Percentiles rank a stretch among this genome's conserved stretches.
phyloP scores from a whole-genome alignment of 1,284 basidiomycete genomes.

The Apiotrichum domesticum region DNA sequence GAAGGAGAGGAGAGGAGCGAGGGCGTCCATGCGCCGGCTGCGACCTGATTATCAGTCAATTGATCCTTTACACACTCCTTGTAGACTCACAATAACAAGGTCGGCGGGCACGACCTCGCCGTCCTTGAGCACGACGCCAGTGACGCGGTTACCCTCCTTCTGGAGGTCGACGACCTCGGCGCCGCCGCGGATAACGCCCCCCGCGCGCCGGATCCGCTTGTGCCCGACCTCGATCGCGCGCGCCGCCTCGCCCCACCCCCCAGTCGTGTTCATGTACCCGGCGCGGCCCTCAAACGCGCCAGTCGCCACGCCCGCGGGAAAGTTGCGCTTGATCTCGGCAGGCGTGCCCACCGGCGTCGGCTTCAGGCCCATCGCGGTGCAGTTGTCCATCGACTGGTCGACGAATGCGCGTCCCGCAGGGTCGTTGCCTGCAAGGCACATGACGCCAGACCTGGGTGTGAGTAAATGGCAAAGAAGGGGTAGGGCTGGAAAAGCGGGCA shows the following conservation, averaged over 20 bases:
- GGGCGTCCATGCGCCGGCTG: conserved; percentile 57
- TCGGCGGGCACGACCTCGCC: conserved; percentile 50
- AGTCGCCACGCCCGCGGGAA: conserved; percentile 17
- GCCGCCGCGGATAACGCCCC: conserved; percentile 57
- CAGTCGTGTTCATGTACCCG: conserved; percentile 64
- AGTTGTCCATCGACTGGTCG: conserved; percentile 33
- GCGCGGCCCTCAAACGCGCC: conserved; percentile 45
- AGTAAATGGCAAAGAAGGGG: not conserved
- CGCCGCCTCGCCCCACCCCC: conserved; percentile 79
- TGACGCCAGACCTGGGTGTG: conserved; percentile 34
- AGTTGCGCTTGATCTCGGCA: conserved; percentile 21
- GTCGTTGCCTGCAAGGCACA: conserved; percentile 27
- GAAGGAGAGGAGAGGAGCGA: conserved; percentile 61
- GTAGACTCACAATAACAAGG: conserved; percentile 25
- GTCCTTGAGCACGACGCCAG: conserved; percentile 60
- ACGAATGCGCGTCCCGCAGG: conserved; percentile 31
- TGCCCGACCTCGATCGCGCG: conserved; percentile 61
- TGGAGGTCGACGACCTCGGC: conserved; percentile 54
- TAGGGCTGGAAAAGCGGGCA: not conserved
- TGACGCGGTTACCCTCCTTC: conserved; percentile 49
- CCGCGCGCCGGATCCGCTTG: conserved; percentile 55
- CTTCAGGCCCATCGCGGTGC: conserved; percentile 24
- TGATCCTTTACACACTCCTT: no score
- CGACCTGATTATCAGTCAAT: conserved; percentile 8
- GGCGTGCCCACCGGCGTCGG: conserved; percentile 20